Evolutionary conservation across 1,139 yeast species (phyloP).

Genomic region (Saccharomycopsis phalli): DNA sequence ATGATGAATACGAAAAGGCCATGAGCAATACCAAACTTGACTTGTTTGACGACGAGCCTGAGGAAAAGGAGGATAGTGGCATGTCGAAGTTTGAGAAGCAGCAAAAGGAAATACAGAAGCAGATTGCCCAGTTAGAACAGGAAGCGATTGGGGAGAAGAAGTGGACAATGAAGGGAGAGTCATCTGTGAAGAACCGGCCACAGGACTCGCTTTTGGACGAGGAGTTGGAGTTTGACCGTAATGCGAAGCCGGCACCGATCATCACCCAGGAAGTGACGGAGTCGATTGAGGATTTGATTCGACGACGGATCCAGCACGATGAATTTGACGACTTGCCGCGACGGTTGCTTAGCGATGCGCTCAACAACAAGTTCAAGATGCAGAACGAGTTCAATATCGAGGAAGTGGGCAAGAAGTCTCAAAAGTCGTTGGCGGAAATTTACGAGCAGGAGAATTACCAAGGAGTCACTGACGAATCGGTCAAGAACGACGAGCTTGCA

Average conservation of each 20-base stretch:
- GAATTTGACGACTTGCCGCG: slow-evolving; percentile 83
- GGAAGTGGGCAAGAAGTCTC: slow-evolving; percentile 58
- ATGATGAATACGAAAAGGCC: slow-evolving; percentile 45
- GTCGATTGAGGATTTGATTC: slow-evolving; percentile 77
- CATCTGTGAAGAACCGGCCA: slow-evolving; percentile 72
- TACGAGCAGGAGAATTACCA: slow-evolving; percentile 79
- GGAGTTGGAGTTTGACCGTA: slow-evolving; percentile 63
- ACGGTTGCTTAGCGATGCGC: slow-evolving; percentile 55
- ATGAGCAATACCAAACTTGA: slow-evolving; percentile 55
- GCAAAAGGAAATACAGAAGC: slow-evolving; percentile 65
- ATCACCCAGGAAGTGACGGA: slow-evolving; percentile 86
- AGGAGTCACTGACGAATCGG: slow-evolving; percentile 32
- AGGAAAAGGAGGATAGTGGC: slow-evolving; percentile 31
- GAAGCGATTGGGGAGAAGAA: slow-evolving; percentile 86
- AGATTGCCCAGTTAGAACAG: slow-evolving; percentile 70
- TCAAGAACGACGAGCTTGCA: slow-evolving; percentile 53
- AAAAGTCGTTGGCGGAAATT: slow-evolving; percentile 82
- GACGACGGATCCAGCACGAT: slow-evolving; percentile 63
- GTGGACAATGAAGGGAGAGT: slow-evolving; percentile 95
- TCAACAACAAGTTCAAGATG: slow-evolving; percentile 35
- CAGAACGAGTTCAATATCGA: slow-evolving; percentile 50
- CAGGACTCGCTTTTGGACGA: slow-evolving; percentile 68
- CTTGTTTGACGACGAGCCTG: slow-evolving; percentile 38
- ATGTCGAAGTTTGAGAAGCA: slow-evolving; percentile 80
- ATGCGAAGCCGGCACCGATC: slow-evolving; percentile 82